Conservation (phyloP, 305 asterid genomes). For the Solanum hybrid region DNA sequence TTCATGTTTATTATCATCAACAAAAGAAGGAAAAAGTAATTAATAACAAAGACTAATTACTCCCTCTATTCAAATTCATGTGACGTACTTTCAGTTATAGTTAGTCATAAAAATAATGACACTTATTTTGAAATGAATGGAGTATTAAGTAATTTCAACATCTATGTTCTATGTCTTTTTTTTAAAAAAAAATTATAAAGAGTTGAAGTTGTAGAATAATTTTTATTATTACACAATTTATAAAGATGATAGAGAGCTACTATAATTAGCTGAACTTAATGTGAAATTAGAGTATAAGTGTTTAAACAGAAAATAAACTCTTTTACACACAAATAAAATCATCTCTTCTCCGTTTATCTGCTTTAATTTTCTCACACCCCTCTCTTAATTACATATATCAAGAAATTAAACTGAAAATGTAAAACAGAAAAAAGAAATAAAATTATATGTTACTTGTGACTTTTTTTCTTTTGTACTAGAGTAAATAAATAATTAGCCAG, state of each 20-base stretch:
- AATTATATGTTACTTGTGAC: neutral
- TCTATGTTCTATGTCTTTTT: neutral
- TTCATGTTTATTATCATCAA: neutral
- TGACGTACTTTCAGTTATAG: neutral
- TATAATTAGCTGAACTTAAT: neutral
- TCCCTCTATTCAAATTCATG: neutral
- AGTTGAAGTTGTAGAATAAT: neutral
- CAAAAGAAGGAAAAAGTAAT: neutral
- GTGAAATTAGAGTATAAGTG: neutral
- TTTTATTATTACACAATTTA: neutral
- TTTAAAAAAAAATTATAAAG: neutral
- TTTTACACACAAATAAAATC: neutral
- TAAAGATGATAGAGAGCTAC: neutral
- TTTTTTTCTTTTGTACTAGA: neutral
- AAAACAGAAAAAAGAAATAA: neutral
- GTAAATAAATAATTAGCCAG: neutral
- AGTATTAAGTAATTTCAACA: neutral
- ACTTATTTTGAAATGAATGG: neutral
- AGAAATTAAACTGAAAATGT: neutral
- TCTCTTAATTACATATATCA: neutral
- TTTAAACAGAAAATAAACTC: neutral
- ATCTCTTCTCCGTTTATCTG: neutral
- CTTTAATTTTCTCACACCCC: neutral
- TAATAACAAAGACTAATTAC: neutral
- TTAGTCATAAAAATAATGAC: neutral